phyloP scores from a whole-genome alignment of 2,329 filamentous ascomycete genomes.

The Sphaerulina populicola region DNA sequence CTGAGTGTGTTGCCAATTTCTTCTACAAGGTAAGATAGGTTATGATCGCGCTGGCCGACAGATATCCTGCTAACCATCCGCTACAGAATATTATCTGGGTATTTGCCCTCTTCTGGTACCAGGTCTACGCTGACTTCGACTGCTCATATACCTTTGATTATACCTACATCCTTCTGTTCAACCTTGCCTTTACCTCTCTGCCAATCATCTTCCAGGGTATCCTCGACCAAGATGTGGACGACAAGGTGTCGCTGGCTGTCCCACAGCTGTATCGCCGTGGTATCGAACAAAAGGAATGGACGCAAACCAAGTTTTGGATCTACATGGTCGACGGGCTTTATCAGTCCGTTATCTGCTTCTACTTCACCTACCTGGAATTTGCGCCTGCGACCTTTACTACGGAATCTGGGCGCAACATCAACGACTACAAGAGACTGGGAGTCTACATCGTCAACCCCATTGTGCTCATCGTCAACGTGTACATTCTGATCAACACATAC shows the following conservation, averaged over 20 bases:
- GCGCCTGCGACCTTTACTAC: constrained; percentile 59
- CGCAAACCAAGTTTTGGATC: constrained; percentile 87
- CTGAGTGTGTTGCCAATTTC: constrained; percentile 93
- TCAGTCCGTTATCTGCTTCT: constrained; percentile 89
- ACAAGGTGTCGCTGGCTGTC: constrained; percentile 85
- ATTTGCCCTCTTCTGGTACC: constrained; percentile 93
- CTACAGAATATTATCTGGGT: constrained; percentile 89
- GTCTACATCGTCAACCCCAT: constrained; percentile 77
- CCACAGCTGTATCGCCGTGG: constrained; percentile 91
- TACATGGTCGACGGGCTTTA: constrained; percentile 96
- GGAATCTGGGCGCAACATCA: constrained; percentile 63
- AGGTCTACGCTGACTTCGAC: constrained; percentile 91
- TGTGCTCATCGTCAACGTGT: constrained; percentile 82
- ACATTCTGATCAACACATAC: constrained; percentile 93
- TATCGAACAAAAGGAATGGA: constrained; percentile 96
- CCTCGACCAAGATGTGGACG: constrained; percentile 91
- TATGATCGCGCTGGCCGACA: not conserved
- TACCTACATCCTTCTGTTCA: constrained; percentile 94
- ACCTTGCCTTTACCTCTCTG: constrained; percentile 90
- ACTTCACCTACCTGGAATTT: constrained; percentile 79
- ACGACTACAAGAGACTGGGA: constrained; percentile 76
- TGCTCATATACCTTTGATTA: constrained; percentile 96
- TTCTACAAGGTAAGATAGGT: constrained; percentile 72
- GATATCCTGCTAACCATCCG: constrained; percentile 23
- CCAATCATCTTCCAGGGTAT: constrained; percentile 94